Conservation (phyloP, 768 basidiomycete genomes). For the Dentipellis sp. region DNA sequence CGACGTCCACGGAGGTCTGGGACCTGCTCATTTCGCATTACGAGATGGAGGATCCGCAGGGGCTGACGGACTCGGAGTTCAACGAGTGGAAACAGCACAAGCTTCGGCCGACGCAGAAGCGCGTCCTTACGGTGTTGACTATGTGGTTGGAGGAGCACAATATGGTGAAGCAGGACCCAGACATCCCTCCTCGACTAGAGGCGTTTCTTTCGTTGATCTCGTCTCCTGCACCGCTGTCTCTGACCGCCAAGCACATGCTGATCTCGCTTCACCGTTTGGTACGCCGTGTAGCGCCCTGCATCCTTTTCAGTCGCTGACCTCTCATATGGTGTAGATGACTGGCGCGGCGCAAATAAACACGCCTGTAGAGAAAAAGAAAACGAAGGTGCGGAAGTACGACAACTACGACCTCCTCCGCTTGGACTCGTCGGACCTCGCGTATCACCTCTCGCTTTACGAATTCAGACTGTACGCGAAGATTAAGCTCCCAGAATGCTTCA, state of each 20-base stretch:
- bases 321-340: not conserved
- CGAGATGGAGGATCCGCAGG: constrained; percentile 36
- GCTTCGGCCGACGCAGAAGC: constrained; percentile 52
- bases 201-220: constrained; percentile 39
- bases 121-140: constrained; percentile 45
- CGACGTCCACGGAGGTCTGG: constrained; percentile 57
- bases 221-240: constrained; percentile 30
- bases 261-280: constrained; percentile 49
- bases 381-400: constrained; percentile 35
- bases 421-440: constrained; percentile 62
- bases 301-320: not conserved
- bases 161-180: constrained; percentile 55
- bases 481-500: constrained; percentile 64
- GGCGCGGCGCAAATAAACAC: constrained; percentile 7
- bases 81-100: constrained; percentile 59
- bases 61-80: constrained; percentile 40
- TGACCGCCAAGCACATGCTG: constrained; percentile 39
- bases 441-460: constrained; percentile 76
- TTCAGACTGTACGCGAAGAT: constrained; percentile 60
- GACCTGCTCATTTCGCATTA: constrained; percentile 60
- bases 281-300: constrained; percentile 16
- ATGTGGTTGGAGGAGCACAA: constrained; percentile 56
- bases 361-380: constrained; percentile 22
- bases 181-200: constrained; percentile 46
- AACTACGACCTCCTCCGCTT: constrained; percentile 57